Evolutionary conservation across 148 eudicot genomes (phyloP), one percentile per base, ranked within the genome.

Genomic region (Nepenthes gracilis): DNA sequence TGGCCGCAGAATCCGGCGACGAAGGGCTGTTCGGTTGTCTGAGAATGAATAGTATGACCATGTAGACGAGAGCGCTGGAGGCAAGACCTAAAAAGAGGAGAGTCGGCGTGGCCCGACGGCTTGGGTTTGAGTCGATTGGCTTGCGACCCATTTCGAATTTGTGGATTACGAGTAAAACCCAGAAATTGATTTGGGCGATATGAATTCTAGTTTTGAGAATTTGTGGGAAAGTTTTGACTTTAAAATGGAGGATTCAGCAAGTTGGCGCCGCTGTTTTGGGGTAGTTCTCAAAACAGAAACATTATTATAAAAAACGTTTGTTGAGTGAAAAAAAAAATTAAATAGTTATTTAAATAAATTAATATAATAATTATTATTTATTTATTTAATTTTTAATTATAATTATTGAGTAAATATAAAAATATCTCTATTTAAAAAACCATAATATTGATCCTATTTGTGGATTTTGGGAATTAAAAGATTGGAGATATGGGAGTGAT

Each of bases 91-190:
- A 52, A 33, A 77, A 56, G 33, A 91, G 76, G 53, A 85, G 81
- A 63, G 63, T 66, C 61, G 74, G 47, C 43, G 70, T 61, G 15
- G 75, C 80, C 89, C 87, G 85, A 35, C 75, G 70, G 56, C 70
- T 63, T 59, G 79, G 71, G 57, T 72, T 77, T 36, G 84, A 75
- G 70, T 80, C 94, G 66, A 49, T 75, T 57, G 74, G 71, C 68
- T 75, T 83, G 57, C 94, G 85, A 81, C 89, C 89, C 95, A 91
- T 87, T 82, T 77, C 75, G 69, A 77, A 71, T 74, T 65, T 43
- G 50, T n/a, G 49, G 23, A 23, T 34, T 59, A 61, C 50, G 65
- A 58, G 53, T 47, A 69, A 66, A 74, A 70, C 73, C 77, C 77
- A 66, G 65, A 58, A 61, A 45, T 47, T 47, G 14, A 14, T 54